Conservation (phyloP, 352 stramenopile genomes). For the Phytophthora litchii region DNA sequence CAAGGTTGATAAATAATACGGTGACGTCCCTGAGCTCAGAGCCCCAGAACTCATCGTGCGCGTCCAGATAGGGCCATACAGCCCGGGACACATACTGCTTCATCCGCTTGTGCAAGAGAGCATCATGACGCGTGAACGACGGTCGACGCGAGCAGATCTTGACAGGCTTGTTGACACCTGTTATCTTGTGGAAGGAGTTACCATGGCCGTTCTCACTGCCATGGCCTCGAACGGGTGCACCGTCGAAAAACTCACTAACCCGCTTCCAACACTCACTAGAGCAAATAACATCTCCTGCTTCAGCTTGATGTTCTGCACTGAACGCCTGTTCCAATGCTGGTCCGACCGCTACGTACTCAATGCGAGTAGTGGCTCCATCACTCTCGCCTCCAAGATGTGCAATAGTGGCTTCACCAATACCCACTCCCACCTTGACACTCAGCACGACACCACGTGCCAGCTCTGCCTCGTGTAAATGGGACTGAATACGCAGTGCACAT, state of each 20-base stretch:
- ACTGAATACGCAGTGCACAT: constrained; percentile 91
- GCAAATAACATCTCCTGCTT: constrained; percentile 91
- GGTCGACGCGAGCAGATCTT: constrained; percentile 70
- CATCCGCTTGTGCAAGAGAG: constrained; percentile 84
- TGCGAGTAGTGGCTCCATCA: constrained; percentile 75
- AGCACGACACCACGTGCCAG: constrained; percentile 86
- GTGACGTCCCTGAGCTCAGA: constrained; percentile 92
- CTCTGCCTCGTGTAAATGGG: constrained; percentile 87
- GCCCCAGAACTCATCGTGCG: constrained; percentile 93
- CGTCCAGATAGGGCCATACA: constrained; percentile 92
- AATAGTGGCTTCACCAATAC: constrained; percentile 86
- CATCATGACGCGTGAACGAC: constrained; percentile 81
- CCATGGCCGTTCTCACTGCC: constrained; percentile 1
- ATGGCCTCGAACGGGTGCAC: constrained; percentile 38
- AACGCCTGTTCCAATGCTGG: constrained; percentile 93
- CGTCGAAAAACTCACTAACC: constrained; percentile 67
- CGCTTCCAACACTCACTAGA: constrained; percentile 84
- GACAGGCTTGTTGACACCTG: constrained; percentile 56
- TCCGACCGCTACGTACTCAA: constrained; percentile 93
- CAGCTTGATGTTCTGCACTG: constrained; percentile 83
- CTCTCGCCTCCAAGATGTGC: constrained; percentile 90
- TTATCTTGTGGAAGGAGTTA: constrained; percentile 67
- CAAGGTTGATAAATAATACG: constrained; percentile 95
- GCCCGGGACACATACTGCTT: constrained; percentile 92
- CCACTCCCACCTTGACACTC: constrained; percentile 95